Conservation (phyloP, 768 basidiomycete species). For the Aureoboletus auriporus region DNA sequence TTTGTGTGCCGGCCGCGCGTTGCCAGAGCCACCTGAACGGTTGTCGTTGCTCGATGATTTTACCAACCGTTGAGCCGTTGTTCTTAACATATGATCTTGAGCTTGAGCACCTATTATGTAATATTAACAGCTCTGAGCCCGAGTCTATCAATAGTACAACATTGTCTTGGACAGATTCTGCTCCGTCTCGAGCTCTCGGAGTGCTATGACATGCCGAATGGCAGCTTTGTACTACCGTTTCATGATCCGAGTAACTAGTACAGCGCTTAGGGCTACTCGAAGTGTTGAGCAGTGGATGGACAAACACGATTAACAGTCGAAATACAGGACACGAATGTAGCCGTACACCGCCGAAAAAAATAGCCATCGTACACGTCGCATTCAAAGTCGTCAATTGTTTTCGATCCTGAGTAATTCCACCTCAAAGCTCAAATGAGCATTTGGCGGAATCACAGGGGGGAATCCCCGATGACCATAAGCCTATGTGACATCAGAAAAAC, state of each 20-base stretch:
- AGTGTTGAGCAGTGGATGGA: constrained; percentile 1
- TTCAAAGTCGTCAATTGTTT: constrained; percentile 30
- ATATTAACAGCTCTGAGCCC: too few relatives aligned
- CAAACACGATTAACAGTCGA: constrained; percentile 20
- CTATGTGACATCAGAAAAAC: constrained; percentile 32
- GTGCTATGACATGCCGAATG: too few relatives aligned
- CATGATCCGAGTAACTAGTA: background rate
- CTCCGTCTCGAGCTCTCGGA: too few relatives aligned
- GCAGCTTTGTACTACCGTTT: background rate
- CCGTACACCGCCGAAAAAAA: constrained; percentile 12
- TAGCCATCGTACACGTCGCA: constrained; percentile 18
- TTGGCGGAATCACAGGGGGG: constrained; percentile 74
- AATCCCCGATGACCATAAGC: constrained; percentile 74
- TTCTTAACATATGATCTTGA: too few relatives aligned
- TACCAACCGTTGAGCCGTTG: too few relatives aligned
- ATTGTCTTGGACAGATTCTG: too few relatives aligned
- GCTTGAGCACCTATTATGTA: too few relatives aligned
- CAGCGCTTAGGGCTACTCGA: background rate
- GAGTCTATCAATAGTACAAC: too few relatives aligned
- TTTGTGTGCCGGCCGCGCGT: too few relatives aligned
- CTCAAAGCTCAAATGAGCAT: constrained; percentile 74
- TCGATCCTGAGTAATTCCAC: constrained; percentile 75
- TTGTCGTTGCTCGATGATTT: too few relatives aligned
- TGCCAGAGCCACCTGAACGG: too few relatives aligned
- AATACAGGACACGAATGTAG: constrained; percentile 23